phyloP scores from a whole-genome alignment of 345 rosid species.

The Syzygium aqueum region DNA sequence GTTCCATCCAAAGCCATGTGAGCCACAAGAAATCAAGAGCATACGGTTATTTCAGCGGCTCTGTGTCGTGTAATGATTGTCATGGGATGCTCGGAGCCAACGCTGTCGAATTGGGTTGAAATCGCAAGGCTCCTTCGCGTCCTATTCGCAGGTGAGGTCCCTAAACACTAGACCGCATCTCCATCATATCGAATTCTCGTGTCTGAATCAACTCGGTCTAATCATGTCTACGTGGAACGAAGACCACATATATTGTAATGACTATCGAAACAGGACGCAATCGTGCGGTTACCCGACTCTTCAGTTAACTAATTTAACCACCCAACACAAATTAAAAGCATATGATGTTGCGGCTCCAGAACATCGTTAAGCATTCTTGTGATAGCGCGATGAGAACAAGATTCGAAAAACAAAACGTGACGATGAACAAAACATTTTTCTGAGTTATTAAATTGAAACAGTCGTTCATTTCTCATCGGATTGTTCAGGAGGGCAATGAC shows the following conservation, averaged over 20 bases:
- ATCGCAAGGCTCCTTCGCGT: neutral
- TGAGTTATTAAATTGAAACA: neutral
- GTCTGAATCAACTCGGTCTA: neutral
- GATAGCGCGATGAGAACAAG: neutral
- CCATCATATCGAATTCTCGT: neutral
- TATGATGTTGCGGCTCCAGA: neutral
- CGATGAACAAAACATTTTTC: neutral
- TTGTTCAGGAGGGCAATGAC: neutral
- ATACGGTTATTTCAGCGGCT: neutral
- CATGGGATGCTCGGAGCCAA: neutral
- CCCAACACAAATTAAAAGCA: neutral
- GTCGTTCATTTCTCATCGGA: neutral
- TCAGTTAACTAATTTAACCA: neutral
- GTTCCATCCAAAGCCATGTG: neutral
- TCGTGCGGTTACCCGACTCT: neutral
- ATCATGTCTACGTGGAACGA: neutral
- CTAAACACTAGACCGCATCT: neutral
- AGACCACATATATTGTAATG: neutral
- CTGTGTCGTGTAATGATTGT: neutral
- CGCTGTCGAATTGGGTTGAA: neutral
- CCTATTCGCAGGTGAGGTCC: neutral
- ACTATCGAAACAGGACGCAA: neutral
- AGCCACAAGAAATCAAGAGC: neutral
- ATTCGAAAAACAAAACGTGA: neutral
- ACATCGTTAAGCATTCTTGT: neutral